These are phyloP conservation scores for Vanrija humicola DNA, from an alignment of 1,284 basidiomycete genomes.

Conservation along the genomic window DNA sequence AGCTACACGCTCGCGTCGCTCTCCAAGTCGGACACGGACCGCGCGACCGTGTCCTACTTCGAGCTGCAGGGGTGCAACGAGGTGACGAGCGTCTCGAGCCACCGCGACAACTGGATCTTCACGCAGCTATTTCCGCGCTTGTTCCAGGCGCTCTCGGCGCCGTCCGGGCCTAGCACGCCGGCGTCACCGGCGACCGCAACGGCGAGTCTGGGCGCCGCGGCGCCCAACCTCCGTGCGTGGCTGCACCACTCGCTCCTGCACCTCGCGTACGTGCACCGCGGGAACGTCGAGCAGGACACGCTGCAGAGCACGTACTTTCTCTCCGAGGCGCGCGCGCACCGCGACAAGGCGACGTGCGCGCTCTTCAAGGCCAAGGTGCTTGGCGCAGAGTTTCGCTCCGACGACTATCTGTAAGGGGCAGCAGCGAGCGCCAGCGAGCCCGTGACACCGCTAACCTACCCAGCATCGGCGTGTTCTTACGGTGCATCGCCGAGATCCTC, in stretches of 20 bases:
- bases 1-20: constrained; percentile 9
- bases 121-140: constrained; percentile 19
- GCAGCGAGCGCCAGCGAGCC: neutral
- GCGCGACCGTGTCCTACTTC: constrained; percentile 17
- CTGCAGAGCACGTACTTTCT: constrained; percentile 2
- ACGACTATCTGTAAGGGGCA: constrained; percentile 17
- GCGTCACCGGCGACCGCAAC: neutral
- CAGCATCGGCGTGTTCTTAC: constrained; percentile 21
- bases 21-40: constrained; percentile 1
- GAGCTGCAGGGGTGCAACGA: constrained; percentile 20
- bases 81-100: constrained; percentile 9
- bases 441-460: neutral
- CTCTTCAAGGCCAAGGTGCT: constrained; percentile 14
- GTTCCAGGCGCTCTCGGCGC: constrained; percentile 1
- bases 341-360: constrained; percentile 14
- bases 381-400: constrained; percentile 14
- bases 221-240: constrained; percentile 9
- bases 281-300: constrained; percentile 17
- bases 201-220: constrained; percentile 1
- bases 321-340: constrained; percentile 3
- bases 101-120: constrained; percentile 23
- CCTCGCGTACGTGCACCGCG: constrained; percentile 19
- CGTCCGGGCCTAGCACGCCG: neutral
- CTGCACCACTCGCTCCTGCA: constrained; percentile 17
- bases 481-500: constrained; percentile 24